Evolutionary conservation across 345 rosid species (phyloP).

Genomic region (Laguncularia racemosa): DNA sequence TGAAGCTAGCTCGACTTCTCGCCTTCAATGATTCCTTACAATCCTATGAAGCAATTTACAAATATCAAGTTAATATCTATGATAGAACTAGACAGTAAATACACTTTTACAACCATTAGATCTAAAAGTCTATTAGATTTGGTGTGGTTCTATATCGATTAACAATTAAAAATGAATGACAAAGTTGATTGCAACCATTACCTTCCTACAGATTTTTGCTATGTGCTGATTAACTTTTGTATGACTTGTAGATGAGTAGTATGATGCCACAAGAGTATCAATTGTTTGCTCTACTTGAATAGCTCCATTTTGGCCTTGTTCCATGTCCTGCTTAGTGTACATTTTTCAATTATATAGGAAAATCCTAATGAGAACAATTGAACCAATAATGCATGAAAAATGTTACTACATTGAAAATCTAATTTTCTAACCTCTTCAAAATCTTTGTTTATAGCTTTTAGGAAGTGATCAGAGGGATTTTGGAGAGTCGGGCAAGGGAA

Average conservation of each 20-base stretch:
- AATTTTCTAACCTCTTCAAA: background rate
- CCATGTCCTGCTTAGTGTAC: background rate
- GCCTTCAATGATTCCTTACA: background rate
- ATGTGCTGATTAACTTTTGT: background rate
- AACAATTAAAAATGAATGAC: no score
- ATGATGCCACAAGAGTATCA: background rate
- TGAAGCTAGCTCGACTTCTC: background rate
- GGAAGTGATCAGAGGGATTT: constrained; percentile 11
- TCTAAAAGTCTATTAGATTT: no score
- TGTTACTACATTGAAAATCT: background rate
- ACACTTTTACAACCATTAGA: no score
- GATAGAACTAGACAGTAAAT: no score
- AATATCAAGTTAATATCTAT: no score
- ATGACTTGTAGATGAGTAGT: background rate
- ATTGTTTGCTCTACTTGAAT: background rate
- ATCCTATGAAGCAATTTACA: no score
- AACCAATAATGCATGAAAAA: no score
- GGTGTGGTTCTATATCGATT: no score
- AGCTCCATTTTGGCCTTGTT: background rate
- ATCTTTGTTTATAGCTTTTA: constrained; percentile 5
- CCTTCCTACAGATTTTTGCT: constrained; percentile 4
- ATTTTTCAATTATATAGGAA: background rate
- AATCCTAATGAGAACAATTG: no score
- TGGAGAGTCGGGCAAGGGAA: constrained; percentile 37
- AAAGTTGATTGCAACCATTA: background rate